These are phyloP conservation scores for Aspergillus olivimuriae DNA, from an alignment of 495 filamentous ascomycete species.

Conservation along the genomic window DNA sequence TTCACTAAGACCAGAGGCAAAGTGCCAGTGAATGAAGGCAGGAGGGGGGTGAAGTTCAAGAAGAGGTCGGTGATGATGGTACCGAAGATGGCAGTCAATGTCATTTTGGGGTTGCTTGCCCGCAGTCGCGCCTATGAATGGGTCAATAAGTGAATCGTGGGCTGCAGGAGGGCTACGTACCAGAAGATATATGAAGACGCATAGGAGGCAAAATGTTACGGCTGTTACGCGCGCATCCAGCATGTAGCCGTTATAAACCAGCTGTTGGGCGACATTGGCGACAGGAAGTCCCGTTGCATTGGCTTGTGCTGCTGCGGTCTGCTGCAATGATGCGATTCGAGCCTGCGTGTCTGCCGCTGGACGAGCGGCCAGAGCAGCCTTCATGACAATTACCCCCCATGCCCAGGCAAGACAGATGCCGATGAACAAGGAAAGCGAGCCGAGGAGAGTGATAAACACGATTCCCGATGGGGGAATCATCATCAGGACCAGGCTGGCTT, in stretches of 20 bases:
- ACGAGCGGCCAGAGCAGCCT: constrained; percentile 32
- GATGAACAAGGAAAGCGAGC: constrained; percentile 24
- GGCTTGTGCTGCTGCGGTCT: constrained; percentile 22
- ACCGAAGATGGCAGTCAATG: constrained; percentile 28
- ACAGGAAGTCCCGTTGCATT: constrained; percentile 28
- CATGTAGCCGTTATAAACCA: constrained; percentile 35
- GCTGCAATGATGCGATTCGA: constrained; percentile 22
- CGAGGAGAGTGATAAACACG: constrained; percentile 33
- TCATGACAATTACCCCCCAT: constrained; percentile 39
- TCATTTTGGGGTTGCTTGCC: constrained; percentile 33
- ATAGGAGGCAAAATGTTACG: constrained; percentile 29
- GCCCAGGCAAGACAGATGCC: constrained; percentile 36
- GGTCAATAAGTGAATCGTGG: background rate
- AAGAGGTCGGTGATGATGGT: constrained; percentile 35
- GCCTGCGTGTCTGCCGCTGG: constrained; percentile 31
- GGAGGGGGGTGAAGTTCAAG: constrained; percentile 26
- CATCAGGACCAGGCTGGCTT: constrained; percentile 29
- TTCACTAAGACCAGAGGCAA: constrained; percentile 29
- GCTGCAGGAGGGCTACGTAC: constrained; percentile 6
- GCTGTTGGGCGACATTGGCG: constrained; percentile 13
- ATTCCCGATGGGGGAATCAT: constrained; percentile 35
- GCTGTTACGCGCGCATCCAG: constrained; percentile 34
- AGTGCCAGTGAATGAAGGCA: constrained; percentile 34
- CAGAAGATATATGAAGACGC: constrained; percentile 32
- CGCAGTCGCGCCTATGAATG: constrained; percentile 26